A percentile compares a stretch with the other conserved stretches of the same genome.
Evolutionary conservation across 2,329 filamentous ascomycete species (phyloP).

Genomic region (Paraconiothyrium brasiliense): DNA sequence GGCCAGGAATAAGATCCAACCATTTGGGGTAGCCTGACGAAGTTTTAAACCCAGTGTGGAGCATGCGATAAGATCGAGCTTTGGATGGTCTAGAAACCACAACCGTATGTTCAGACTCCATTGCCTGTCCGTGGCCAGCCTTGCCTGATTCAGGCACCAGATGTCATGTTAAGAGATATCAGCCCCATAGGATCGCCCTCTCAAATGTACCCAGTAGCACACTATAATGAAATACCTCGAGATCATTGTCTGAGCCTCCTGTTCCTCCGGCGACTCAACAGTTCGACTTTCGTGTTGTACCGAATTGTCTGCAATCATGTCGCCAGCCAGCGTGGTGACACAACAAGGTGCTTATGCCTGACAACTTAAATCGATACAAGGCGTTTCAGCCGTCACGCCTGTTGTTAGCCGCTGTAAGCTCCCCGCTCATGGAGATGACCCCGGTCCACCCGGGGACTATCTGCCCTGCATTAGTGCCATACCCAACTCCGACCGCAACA

Average conservation of each 20-base stretch:
- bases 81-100: background rate
- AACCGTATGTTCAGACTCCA: background rate
- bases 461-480: background rate
- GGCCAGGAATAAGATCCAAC: background rate
- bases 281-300: background rate
- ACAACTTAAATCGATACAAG: background rate
- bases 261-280: constrained; percentile 10
- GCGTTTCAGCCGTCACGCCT: too few relatives aligned
- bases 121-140: background rate
- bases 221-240: background rate
- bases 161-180: background rate
- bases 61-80: background rate
- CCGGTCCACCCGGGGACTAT: too few relatives aligned
- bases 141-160: background rate
- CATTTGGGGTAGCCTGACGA: background rate
- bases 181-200: background rate
- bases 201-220: too few relatives aligned
- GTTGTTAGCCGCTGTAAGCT: too few relatives aligned
- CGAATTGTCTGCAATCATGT: background rate
- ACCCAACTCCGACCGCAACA: background rate
- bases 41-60: background rate
- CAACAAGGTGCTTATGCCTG: background rate
- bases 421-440: too few relatives aligned
- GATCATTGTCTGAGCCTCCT: background rate
- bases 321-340: background rate